Base-by-base conservation (phyloP, 495 filamentous ascomycete species). In the Aspergillus cristatus region DNA sequence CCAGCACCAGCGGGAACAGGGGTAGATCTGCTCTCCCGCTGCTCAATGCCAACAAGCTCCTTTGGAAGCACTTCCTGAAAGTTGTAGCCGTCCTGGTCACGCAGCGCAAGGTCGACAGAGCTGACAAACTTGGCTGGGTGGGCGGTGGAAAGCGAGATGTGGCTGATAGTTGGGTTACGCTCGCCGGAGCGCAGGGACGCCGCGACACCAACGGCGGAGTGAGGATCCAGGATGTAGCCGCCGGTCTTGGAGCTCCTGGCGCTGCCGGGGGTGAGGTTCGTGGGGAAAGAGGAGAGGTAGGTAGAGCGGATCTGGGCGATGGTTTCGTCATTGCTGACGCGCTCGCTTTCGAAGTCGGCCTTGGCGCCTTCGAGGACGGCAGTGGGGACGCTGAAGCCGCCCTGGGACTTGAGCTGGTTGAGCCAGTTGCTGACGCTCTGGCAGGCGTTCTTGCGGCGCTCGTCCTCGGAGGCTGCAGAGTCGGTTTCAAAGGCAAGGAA, bases 111-210 rank as follows among this genome's bases (percentile, higher is more conserved):
- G 40, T 82, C 74, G 3, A 97, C 88, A 0, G 84, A 87, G 32
- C 73, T 70, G 7, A 77, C 75, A 54, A 96, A 96, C 60, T 97
- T 97, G 28, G 89, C 90, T 3, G 90, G 90, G 63, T 96, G 90
- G 7, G 89, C 89, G 2, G 90, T 97, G 4, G 85, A 82, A 4
- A 96, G 75, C 2, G 86, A 77, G 54, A 98, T 84, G 51, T 85
- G 81, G 37, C 71, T 66, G 14, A 62, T 65, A 13, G 56, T 50
- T 7, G 67, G 55, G 11, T 63, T 58, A n/a, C 72, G 66, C 25
- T 69, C 47, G 26, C 84, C 68, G 5, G 82, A 82, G 26, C 86
- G 68, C 20, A 72, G 43, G 0, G 87, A 68, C 13, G 84, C 88
- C 18, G 76, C 63, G 17, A 96, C 71, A 33, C 88, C 91, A 29